Percentiles rank a stretch among this genome's conserved stretches.
These are phyloP conservation scores for Zelopaecilomyces penicillatus DNA, from an alignment of 2,329 filamentous ascomycete genomes.

Conservation along the genomic window DNA sequence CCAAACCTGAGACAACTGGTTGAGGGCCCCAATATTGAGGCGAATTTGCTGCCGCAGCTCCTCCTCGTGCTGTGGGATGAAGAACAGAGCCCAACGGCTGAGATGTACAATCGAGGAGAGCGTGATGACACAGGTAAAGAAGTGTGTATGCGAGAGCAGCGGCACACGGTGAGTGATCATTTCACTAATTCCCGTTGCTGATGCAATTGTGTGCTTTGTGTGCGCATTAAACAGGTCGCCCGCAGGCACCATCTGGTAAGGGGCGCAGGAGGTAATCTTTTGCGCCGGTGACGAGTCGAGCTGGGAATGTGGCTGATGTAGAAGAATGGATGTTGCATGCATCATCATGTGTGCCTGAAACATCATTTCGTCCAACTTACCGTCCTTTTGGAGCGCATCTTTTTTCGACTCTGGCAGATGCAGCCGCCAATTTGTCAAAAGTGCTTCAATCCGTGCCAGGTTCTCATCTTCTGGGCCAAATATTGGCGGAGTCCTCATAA, in stretches of 20 bases:
- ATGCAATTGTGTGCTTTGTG: constrained; percentile 71
- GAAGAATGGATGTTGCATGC: constrained; percentile 57
- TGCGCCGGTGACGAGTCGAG: constrained; percentile 54
- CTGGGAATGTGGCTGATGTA: constrained; percentile 73
- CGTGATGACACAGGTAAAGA: constrained; percentile 74
- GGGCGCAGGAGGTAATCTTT: constrained; percentile 58
- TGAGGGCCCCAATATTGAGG: constrained; percentile 69
- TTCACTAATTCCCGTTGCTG: constrained; percentile 68
- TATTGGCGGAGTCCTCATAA: constrained; percentile 52
- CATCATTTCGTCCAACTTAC: constrained; percentile 77
- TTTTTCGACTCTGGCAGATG: constrained; percentile 67
- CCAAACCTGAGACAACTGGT: constrained; percentile 62
- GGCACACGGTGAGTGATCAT: constrained; percentile 66
- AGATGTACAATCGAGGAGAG: constrained; percentile 74
- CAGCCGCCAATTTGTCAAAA: constrained; percentile 65
- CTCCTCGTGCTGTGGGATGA: constrained; percentile 52
- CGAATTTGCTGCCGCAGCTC: constrained; percentile 66
- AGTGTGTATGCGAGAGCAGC: constrained; percentile 67
- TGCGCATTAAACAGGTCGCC: constrained; percentile 54
- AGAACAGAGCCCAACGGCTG: constrained; percentile 64
- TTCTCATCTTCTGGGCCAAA: constrained; percentile 46
- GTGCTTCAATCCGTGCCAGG: constrained; percentile 41
- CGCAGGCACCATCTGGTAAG: constrained; percentile 42
- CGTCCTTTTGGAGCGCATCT: constrained; percentile 59
- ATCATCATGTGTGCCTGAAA: constrained; percentile 84